Base-by-base conservation (phyloP, 2,329 filamentous ascomycete species). In the Sodiomyces alkalinus region DNA sequence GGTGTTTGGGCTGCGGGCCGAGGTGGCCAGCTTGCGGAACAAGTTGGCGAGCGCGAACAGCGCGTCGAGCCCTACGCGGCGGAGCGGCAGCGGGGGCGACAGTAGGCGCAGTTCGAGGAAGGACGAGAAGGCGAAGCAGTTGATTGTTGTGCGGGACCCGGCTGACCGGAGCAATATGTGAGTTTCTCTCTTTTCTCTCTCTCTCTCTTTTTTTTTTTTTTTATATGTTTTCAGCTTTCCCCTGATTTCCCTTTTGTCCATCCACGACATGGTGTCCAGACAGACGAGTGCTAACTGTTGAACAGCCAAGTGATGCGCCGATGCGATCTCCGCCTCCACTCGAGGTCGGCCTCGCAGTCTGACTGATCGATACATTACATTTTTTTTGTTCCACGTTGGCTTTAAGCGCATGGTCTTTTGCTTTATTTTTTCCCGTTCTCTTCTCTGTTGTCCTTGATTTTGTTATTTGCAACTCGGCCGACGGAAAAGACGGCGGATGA, bases 141-240 rank as follows among this genome's bases (percentile, higher is more conserved):
- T 38, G 28, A 34, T 38, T 12, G 34, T 38, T 3, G 29, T 38
- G 6, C 31, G 36, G 3, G 32, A 38, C 26, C 36, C 36, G 17
- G 34, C 29, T 12, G 36, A 38, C 15, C 31, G 36, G 13, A 31
- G 32, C n/a, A 31, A 27, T 14, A 34, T 38, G 36, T 38, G 20
- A 38, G 36, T 31, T 6, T 13, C 5, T 10, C 1, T 6, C 16
- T 8, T 22, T 3, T 21, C 13, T 12, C n/a, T 13, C n/a, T n/a
- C 18, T 15, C 17, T 14, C 10, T 14, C 3, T 6, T 6, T 3
- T 7, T 9, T 14, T 19, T 3, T 1, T n/a, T n/a, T n/a, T n/a
- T n/a, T n/a, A n/a, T n/a, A n/a, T n/a, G n/a, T n/a, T n/a, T n/a
- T n/a, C n/a, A n/a, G n/a, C n/a, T n/a, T n/a, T n/a, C n/a, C n/a